These are phyloP conservation scores for Cercophora scortea DNA, from an alignment of 495 filamentous ascomycete species.

Conservation along the genomic window DNA sequence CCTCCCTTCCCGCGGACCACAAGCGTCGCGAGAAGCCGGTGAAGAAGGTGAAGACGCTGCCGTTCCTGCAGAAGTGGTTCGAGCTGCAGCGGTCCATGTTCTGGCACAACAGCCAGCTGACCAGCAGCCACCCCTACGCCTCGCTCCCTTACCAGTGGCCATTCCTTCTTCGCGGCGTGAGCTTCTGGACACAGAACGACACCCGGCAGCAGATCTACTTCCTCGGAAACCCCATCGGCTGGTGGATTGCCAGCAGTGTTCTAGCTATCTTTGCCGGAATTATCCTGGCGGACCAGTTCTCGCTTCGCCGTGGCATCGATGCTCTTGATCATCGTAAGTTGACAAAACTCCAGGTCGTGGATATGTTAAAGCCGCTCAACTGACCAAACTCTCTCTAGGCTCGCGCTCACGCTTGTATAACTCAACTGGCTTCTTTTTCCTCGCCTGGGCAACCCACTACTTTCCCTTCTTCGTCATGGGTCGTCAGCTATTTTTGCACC, in stretches of 20 bases:
- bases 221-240: conserved; percentile 91
- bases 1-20: conserved; percentile 61
- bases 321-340: conserved; percentile 87
- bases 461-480: conserved; percentile 98
- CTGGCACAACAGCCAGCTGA: conserved; percentile 96
- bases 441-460: conserved; percentile 95
- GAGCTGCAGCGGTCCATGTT: conserved; percentile 98
- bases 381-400: conserved; percentile 40
- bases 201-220: conserved; percentile 98
- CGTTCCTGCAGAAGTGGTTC: conserved; percentile 91
- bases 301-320: conserved; percentile 83
- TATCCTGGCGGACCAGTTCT: conserved; percentile 86
- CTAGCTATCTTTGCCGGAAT: conserved; percentile 92
- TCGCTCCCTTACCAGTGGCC: conserved; percentile 96
- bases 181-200: conserved; percentile 98
- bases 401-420: conserved; percentile 93
- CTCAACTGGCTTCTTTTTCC: conserved; percentile 97
- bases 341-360: too few species aligned
- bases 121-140: conserved; percentile 91
- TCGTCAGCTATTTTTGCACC: conserved; percentile 93
- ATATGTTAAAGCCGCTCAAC: background rate
- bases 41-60: conserved; percentile 67
- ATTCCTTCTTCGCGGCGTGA: conserved; percentile 91
- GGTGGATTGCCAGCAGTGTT: conserved; percentile 91
- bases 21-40: conserved; percentile 63